Base-by-base conservation (phyloP, 2,329 filamentous ascomycete genomes). In the Aspergillus chevalieri region DNA sequence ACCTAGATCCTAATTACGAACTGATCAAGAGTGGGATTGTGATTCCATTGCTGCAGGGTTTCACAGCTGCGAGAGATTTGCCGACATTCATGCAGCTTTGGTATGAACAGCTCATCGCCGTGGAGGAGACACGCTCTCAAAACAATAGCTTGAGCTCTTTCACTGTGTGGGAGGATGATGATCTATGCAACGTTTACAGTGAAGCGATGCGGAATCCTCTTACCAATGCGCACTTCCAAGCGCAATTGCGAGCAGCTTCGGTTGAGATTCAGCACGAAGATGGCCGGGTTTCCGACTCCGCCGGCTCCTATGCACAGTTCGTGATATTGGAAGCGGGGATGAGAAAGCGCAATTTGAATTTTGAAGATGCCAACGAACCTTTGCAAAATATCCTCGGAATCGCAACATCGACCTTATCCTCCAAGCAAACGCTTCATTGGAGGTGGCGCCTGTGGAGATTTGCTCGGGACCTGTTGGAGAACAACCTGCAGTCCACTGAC, bases 121-220 rank as follows among this genome's bases (percentile, higher is more conserved):
- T 72, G 9, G 68, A 74, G 51, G 52, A 64, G 56, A 54, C 61
- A 39, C 66, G 67, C 48, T 54, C 49, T 10, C 45, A 53, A 44
- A 54, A 63, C 34, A 43, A 44, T 30, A 57, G 48, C 22, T 43
- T 65, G 22, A 49, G 54, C 41, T 39, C 49, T 4, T 67, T 67
- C 49, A 68, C 68, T 6, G 62, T 74, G 3, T 76, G 73, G 73
- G 73, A 75, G 54, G 71, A 74, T 49, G 70, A 74, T 46, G 69
- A 72, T 51, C 33, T 75, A 12, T 67, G 66, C 30, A 60, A 65
- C 22, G 58, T 55, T 33, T 74, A 68, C 56, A 59, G 63, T 24
- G 62, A 67, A 14, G 44, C 68, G 47, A 52, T 69, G 49, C 62
- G 59, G 22, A 66, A 54, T 21, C 63, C 65, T 6, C 57, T 70